A percentile compares a stretch with the other conserved stretches of the same genome.
Evolutionary conservation across 805 yeast species (phyloP).

Genomic region (Myxozyma neglecta): DNA sequence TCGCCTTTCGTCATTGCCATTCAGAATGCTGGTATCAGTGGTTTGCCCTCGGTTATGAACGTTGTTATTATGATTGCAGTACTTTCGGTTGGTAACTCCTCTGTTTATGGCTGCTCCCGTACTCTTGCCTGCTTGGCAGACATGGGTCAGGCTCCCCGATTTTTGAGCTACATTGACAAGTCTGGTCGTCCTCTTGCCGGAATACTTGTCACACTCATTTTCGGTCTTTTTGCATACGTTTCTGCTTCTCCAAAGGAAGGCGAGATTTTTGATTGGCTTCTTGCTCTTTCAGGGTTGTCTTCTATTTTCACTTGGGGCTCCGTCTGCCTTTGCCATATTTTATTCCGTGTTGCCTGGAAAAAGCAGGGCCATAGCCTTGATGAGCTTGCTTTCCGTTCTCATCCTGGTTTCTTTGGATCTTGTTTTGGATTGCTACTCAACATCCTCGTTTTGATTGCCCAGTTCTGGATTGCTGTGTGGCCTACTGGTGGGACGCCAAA

Average conservation of each 20-base stretch:
- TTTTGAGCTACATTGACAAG: constrained; percentile 69
- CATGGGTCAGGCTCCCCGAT: constrained; percentile 61
- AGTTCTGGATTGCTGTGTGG: constrained; percentile 79
- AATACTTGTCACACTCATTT: constrained; percentile 46
- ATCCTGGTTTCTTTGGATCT: constrained; percentile 69
- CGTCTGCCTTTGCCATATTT: constrained; percentile 63
- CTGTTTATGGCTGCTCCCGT: constrained; percentile 69
- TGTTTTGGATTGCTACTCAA: constrained; percentile 59
- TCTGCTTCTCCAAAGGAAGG: constrained; percentile 57
- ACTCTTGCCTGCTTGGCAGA: constrained; percentile 66
- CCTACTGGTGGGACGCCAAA: constrained; percentile 53
- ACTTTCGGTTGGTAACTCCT: constrained; percentile 70
- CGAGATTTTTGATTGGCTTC: constrained; percentile 67
- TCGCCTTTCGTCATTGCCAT: constrained; percentile 78
- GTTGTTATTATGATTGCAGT: constrained; percentile 69
- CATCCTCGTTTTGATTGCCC: constrained; percentile 63
- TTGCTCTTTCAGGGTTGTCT: constrained; percentile 74
- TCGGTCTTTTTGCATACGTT: constrained; percentile 62
- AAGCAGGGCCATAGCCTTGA: constrained; percentile 67
- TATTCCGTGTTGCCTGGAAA: constrained; percentile 63
- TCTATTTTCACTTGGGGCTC: constrained; percentile 82
- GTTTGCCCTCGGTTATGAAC: constrained; percentile 68
- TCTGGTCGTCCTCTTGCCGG: constrained; percentile 78
- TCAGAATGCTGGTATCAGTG: constrained; percentile 62
- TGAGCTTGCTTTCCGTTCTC: constrained; percentile 67